phyloP scores from a whole-genome alignment of 257 asterid genomes.

The Schizonepeta tenuifolia region DNA sequence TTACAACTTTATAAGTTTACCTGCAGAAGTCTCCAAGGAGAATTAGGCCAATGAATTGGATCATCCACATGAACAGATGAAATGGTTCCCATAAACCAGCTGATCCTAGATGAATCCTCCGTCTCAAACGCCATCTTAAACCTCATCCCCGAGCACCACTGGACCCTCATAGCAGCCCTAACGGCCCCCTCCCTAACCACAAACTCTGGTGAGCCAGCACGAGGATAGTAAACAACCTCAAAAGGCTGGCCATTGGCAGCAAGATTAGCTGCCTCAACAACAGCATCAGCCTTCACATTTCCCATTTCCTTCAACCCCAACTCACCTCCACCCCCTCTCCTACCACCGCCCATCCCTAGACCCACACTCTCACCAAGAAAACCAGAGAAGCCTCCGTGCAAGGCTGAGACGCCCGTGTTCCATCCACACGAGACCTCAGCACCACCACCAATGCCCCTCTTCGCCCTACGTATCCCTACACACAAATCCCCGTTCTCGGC shows the following conservation, averaged over 20 bases:
- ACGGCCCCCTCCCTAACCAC: conserved; percentile 70
- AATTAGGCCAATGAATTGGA: conserved; percentile 76
- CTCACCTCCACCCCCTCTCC: conserved; percentile 39
- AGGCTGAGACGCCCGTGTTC: conserved; percentile 51
- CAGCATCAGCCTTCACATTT: conserved; percentile 55
- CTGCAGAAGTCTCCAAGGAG: conserved; percentile 92
- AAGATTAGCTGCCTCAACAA: conserved; percentile 58
- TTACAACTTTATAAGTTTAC: conserved; percentile 31
- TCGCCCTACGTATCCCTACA: conserved; percentile 76
- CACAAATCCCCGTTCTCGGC: conserved; percentile 78
- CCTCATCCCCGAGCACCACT: conserved; percentile 78
- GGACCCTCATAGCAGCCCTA: conserved; percentile 62
- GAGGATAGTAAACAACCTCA: conserved; percentile 74
- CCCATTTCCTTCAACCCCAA: conserved; percentile 44
- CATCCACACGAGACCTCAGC: conserved; percentile 61
- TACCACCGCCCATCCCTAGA: conserved; percentile 31
- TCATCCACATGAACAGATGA: conserved; percentile 66
- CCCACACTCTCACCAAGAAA: conserved; percentile 45
- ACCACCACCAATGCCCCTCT: conserved; percentile 61
- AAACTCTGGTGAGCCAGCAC: conserved; percentile 76
- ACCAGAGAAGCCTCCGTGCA: conserved; percentile 44
- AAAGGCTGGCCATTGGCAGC: conserved; percentile 61
- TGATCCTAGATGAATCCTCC: conserved; percentile 76
- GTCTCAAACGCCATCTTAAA: conserved; percentile 90
- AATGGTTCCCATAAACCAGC: conserved; percentile 88